Percentiles rank a stretch among this genome's conserved stretches.
phyloP scores from a whole-genome alignment of 768 basidiomycete genomes.

The Gloeophyllum trabeum region DNA sequence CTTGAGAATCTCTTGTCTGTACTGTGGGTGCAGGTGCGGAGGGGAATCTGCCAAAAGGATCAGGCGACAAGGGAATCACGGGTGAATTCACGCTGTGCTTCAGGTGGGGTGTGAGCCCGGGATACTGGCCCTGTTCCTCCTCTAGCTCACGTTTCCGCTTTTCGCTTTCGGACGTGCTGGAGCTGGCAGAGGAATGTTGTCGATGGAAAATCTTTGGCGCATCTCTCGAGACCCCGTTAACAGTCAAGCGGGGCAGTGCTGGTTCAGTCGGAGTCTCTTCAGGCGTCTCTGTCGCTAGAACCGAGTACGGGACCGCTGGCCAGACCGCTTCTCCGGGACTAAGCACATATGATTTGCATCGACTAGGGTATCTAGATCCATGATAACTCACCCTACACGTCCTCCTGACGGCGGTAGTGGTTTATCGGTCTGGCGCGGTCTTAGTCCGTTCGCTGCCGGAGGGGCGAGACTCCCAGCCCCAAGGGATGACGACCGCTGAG shows the following conservation, averaged over 20 bases:
- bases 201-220: conserved; percentile 33
- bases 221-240: conserved; percentile 59
- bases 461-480: neutral
- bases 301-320: conserved; percentile 35
- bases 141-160: conserved; percentile 31
- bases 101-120: conserved; percentile 22
- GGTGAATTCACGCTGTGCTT: conserved; percentile 32
- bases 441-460: neutral
- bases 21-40: too few species aligned
- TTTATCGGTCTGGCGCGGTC: too few species aligned
- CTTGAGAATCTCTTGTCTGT: too few species aligned
- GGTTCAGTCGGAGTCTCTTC: conserved; percentile 15
- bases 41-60: conserved; percentile 69
- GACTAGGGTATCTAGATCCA: too few species aligned
- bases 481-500: neutral
- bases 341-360: too few species aligned
- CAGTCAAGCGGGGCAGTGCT: conserved; percentile 50
- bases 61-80: conserved; percentile 74
- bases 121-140: conserved; percentile 37
- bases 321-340: conserved; percentile 12
- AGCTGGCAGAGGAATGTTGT: conserved; percentile 16
- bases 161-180: conserved; percentile 33
- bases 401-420: too few species aligned
- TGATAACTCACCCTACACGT: too few species aligned
- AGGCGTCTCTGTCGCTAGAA: neutral